Evolutionary conservation across 2,329 filamentous ascomycete species (phyloP).

Genomic region (Aspergillus vadensis): DNA sequence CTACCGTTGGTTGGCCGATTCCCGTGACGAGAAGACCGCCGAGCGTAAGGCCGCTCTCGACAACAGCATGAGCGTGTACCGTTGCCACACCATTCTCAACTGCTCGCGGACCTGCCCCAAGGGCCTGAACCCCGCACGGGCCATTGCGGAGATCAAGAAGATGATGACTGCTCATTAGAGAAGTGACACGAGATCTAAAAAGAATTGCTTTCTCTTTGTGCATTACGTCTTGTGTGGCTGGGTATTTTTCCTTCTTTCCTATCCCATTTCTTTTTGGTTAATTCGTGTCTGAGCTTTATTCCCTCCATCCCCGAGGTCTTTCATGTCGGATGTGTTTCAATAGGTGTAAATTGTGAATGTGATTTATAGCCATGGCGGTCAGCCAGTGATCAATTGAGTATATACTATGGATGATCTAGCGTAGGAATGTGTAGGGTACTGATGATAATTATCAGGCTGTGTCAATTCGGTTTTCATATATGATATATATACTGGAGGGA

Average conservation of each 20-base stretch:
- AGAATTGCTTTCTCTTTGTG: conserved; percentile 17
- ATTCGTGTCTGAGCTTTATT: conserved; percentile 23
- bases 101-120: conserved; percentile 98
- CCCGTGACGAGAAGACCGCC: conserved; percentile 83
- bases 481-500: no score
- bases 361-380: conserved; percentile 15
- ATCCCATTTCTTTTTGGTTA: conserved; percentile 6
- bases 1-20: conserved; percentile 96
- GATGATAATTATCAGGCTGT: no score
- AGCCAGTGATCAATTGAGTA: conserved; percentile 9
- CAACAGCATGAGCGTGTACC: conserved; percentile 98
- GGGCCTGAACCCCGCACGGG: conserved; percentile 92
- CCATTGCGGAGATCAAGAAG: conserved; percentile 99
- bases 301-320: conserved; percentile 27
- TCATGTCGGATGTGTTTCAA: conserved; percentile 29
- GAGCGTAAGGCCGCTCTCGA: conserved; percentile 90
- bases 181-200: conserved; percentile 13
- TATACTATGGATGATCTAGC: not conserved
- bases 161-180: conserved; percentile 65
- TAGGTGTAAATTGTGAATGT: conserved; percentile 34
- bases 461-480: no score
- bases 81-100: conserved; percentile 99
- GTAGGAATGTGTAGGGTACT: no score
- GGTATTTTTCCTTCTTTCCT: conserved; percentile 2
- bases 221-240: conserved; percentile 12